Evolutionary conservation across 805 yeast species (phyloP), one percentile per base, ranked within the genome.

Genomic region (Barnettozyma wickerhamii): DNA sequence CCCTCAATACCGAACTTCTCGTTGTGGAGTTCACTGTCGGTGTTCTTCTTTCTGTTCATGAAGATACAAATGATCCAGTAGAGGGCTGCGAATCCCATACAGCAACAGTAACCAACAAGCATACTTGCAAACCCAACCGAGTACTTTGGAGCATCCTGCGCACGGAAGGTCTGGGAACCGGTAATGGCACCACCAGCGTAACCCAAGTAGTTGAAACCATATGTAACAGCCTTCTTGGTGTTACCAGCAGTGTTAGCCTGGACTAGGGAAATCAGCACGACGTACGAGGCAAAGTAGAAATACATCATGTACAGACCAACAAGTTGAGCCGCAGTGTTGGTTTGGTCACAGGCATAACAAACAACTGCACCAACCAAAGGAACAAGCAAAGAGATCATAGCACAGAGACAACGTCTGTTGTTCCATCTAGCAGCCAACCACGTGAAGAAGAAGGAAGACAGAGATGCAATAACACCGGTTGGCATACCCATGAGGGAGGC

Each of bases 161-260:
- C 51, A 42, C 64, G 63, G 58, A 70, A 71, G n/a, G 72, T 57
- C 45, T 71, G 75, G 2, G 77, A 68, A n/a, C 75, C 77, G 24
- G 68, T 63, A 35, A 72, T 56, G 29, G 68, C 64, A 28, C 71
- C 74, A 41, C 69, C 59, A 20, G 71, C 64, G 46, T 69, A 68
- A 13, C 66, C 69, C 30, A 64, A 46, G 35, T 61, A 65, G 50
- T 58, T 59, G 46, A 65, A 56, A 15, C 65, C 63, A 43, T 65
- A 60, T 19, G 60, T 56, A 19, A 58, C 59, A 13, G 66, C 58
- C 40, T 69, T 63, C 47, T 70, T 71, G 7, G 74, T 69, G 37
- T 67, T 60, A n/a, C 75, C 75, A 7, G 75, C 69, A 10, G 74
- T 68, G 45, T 71, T 71, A 7, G 73, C 65, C 40, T 64, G 65